Evolutionary conservation across 768 basidiomycete genomes (phyloP).

Genomic region (Trametes cubensis): DNA sequence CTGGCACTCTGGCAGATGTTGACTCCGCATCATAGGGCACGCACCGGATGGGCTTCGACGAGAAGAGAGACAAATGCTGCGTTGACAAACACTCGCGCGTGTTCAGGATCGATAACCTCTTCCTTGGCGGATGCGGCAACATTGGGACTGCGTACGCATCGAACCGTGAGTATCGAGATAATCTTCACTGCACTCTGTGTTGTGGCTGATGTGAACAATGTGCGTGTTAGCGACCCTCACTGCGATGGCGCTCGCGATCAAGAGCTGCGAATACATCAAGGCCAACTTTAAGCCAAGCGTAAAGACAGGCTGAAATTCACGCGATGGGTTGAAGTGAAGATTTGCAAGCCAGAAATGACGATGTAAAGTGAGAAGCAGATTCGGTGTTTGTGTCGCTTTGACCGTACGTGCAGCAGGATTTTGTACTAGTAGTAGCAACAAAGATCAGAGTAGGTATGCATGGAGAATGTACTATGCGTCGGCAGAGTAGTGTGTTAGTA

Average conservation of each 20-base stretch:
- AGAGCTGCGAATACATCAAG: constrained; percentile 8
- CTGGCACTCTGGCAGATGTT: no score
- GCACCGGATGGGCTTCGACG: constrained; percentile 21
- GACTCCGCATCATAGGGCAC: constrained; percentile 1
- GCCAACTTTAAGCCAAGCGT: constrained; percentile 1
- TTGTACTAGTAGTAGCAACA: no score
- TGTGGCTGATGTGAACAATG: not conserved
- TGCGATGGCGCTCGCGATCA: constrained; percentile 7
- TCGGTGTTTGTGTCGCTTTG: no score
- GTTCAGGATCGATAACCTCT: constrained; percentile 34
- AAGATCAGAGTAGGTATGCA: no score
- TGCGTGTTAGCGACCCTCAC: constrained; percentile 1
- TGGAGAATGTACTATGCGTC: no score
- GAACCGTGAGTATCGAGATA: not conserved
- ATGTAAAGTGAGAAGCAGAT: no score
- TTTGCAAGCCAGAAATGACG: no score
- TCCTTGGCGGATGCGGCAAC: constrained; percentile 33
- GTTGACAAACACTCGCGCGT: constrained; percentile 32
- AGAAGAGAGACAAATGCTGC: constrained; percentile 26
- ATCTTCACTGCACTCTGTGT: no score
- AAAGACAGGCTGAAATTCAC: no score
- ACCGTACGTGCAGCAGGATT: no score
- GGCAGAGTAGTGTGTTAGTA: no score
- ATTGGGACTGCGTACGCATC: constrained; percentile 6
- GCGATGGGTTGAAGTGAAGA: no score